Percentiles rank a stretch among this genome's conserved stretches.
These are phyloP conservation scores for Ogataea neopini DNA, from an alignment of 805 yeast species.

Conservation along the genomic window DNA sequence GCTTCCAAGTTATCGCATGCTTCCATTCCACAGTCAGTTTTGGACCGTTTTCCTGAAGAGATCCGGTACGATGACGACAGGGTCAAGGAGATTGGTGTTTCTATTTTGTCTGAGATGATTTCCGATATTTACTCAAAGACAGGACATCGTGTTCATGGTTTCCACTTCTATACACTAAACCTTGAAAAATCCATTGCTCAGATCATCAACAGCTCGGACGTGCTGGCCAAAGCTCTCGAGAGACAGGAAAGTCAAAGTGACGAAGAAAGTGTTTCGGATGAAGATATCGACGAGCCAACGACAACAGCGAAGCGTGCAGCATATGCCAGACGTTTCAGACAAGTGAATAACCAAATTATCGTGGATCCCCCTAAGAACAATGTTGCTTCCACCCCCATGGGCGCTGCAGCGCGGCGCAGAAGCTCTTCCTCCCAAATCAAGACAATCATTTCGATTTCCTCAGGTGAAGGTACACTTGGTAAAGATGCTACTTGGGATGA, in stretches of 20 bases:
- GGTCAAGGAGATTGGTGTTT: constrained; percentile 83
- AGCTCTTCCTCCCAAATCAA: constrained; percentile 43
- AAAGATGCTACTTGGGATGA: constrained; percentile 97
- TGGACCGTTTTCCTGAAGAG: constrained; percentile 54
- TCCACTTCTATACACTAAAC: constrained; percentile 91
- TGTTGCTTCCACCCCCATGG: constrained; percentile 17
- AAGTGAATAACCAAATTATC: constrained; percentile 33
- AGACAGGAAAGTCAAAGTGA: constrained; percentile 35
- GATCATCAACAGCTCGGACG: constrained; percentile 63
- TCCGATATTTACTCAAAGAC: constrained; percentile 55
- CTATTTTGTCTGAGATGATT: constrained; percentile 64
- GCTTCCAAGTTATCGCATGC: constrained; percentile 92
- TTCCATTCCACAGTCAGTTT: constrained; percentile 61
- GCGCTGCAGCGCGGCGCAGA: constrained; percentile 9
- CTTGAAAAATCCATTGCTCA: constrained; percentile 91
- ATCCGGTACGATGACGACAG: constrained; percentile 72
- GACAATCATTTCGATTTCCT: constrained; percentile 71
- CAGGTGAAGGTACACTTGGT: constrained; percentile 82
- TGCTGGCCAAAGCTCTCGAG: constrained; percentile 50
- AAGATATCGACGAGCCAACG: constrained; percentile 30
- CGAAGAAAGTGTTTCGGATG: constrained; percentile 35
- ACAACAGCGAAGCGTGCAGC: constrained; percentile 39
- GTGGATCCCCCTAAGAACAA: constrained; percentile 23
- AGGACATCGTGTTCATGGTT: constrained; percentile 65
- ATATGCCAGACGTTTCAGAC: constrained; percentile 34